Conservation (phyloP, 2,329 filamentous ascomycete genomes). For the Diaporthe citrichinensis region DNA sequence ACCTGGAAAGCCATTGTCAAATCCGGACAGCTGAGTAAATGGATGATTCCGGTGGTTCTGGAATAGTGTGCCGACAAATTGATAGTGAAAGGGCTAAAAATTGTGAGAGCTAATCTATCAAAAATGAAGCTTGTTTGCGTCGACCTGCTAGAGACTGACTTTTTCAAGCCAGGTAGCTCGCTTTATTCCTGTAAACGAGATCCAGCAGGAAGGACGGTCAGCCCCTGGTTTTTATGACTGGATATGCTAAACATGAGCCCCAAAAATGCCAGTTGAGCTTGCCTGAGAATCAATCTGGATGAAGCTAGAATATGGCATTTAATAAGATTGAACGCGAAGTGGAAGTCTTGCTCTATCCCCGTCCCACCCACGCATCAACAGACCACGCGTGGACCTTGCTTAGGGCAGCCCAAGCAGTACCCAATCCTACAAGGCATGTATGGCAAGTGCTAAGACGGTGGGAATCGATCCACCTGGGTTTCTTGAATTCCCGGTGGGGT, state of each 20-base stretch:
- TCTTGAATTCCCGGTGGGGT: neutral
- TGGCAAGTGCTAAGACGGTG: no score
- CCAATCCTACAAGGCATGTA: neutral
- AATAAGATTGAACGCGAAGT: no score
- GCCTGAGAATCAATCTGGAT: no score
- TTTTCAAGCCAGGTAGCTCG: neutral
- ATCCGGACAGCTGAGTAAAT: neutral
- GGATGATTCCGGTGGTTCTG: neutral
- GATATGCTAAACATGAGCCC: neutral
- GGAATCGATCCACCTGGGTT: neutral
- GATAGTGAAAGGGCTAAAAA: neutral
- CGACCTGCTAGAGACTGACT: neutral
- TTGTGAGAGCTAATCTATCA: neutral
- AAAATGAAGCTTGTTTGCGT: neutral
- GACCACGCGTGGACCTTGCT: neutral
- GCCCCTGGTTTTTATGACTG: neutral
- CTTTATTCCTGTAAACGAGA: neutral
- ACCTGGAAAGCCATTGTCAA: neutral
- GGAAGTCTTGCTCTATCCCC: no score
- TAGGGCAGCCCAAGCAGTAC: neutral
- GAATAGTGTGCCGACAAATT: neutral
- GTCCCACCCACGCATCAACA: no score
- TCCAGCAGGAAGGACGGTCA: neutral
- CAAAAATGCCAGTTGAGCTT: neutral
- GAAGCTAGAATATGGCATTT: no score